Conservation (phyloP, 805 yeast genomes). For the Scheffersomyces stipitis region DNA sequence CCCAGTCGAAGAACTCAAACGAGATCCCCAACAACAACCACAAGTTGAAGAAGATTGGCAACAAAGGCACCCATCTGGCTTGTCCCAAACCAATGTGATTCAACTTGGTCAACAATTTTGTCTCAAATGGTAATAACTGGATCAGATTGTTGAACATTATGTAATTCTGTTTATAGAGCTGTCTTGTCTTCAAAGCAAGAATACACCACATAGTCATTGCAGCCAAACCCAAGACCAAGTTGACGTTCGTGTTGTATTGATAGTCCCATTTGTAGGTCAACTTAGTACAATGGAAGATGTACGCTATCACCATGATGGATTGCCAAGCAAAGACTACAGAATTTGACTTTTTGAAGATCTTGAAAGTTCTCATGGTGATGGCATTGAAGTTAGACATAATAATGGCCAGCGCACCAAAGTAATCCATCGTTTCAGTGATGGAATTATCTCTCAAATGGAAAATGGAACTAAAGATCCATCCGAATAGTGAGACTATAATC, state of each 20-base stretch:
- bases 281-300: slow-evolving; percentile 27
- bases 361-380: slow-evolving; percentile 29
- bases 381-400: slow-evolving; percentile 36
- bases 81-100: slow-evolving; percentile 25
- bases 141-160: slow-evolving; percentile 34
- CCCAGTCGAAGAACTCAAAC: slow-evolving; percentile 37
- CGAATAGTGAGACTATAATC: slow-evolving; percentile 27
- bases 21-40: slow-evolving; percentile 32
- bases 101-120: slow-evolving; percentile 32
- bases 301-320: slow-evolving; percentile 14
- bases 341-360: slow-evolving; percentile 17
- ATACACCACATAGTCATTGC: slow-evolving; percentile 34
- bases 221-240: slow-evolving; percentile 29
- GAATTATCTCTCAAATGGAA: slow-evolving; percentile 41
- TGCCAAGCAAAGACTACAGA: slow-evolving; percentile 16
- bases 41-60: slow-evolving; percentile 34
- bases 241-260: slow-evolving; percentile 33
- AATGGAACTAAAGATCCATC: slow-evolving; percentile 38
- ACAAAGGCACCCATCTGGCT: slow-evolving; percentile 28
- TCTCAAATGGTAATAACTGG: slow-evolving; percentile 39
- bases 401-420: slow-evolving; percentile 41
- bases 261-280: slow-evolving; percentile 39
- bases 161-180: slow-evolving; percentile 11
- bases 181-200: slow-evolving; percentile 25
- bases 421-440: slow-evolving; percentile 40